phyloP scores from a whole-genome alignment of 768 basidiomycete species.

The Pholiota molesta region DNA sequence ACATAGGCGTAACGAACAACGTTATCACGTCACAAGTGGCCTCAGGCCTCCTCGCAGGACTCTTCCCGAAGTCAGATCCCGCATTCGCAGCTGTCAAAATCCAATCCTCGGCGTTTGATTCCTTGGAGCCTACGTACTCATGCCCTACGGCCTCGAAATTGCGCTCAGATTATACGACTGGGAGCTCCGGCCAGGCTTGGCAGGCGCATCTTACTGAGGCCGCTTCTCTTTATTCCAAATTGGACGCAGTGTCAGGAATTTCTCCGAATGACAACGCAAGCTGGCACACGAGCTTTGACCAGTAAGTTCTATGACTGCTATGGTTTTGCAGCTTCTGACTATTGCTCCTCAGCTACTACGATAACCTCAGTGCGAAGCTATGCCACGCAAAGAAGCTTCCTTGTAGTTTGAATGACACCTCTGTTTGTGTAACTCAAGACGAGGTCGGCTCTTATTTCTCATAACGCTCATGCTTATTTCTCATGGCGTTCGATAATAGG shows the following conservation, averaged over 20 bases:
- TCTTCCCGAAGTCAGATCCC: constrained; percentile 42
- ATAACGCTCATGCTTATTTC: not conserved
- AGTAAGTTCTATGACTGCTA: constrained; percentile 32
- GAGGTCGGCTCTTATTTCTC: constrained; percentile 27
- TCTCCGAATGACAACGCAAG: constrained; percentile 39
- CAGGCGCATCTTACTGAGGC: constrained; percentile 42
- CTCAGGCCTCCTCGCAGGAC: constrained; percentile 44
- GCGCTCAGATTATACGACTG: constrained; percentile 38
- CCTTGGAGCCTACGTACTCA: constrained; percentile 49
- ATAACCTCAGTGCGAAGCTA: constrained; percentile 53
- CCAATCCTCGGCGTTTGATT: constrained; percentile 45
- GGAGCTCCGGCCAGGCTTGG: constrained; percentile 40
- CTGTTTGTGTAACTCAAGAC: constrained; percentile 45
- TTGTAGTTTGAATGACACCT: constrained; percentile 47
- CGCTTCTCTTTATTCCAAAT: constrained; percentile 38
- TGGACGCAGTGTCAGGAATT: constrained; percentile 49
- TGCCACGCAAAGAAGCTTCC: constrained; percentile 50
- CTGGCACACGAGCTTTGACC: constrained; percentile 55
- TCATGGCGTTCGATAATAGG: constrained; percentile 27
- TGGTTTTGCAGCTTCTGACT: too few relatives aligned
- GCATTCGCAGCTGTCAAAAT: constrained; percentile 35
- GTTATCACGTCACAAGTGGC: constrained; percentile 56
- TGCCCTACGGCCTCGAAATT: constrained; percentile 41
- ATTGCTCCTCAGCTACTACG: constrained; percentile 43
- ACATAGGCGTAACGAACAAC: constrained; percentile 52